Base-by-base conservation (phyloP, 345 rosid species). In the Geranium brycei region DNA sequence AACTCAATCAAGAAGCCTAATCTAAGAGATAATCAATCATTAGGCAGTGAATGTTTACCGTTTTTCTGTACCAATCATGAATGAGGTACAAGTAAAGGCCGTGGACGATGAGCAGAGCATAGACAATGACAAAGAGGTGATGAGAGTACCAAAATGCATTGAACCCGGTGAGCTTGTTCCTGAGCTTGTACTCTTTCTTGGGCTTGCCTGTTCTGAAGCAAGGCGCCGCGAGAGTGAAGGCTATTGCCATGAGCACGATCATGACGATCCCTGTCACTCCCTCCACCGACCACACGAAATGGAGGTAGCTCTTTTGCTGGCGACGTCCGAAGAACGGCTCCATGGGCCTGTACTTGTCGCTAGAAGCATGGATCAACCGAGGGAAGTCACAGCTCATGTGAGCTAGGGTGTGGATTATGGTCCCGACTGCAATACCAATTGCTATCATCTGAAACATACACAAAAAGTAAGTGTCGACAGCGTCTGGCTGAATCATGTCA, bases 91-190 rank as follows among this genome's bases (percentile, higher is more conserved):
- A 84, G 62, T 77, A 51, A 69, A 86, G 75, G 4, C 97, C 92
- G 61, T 91, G 97, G 64, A 87, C 87, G 57, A 87, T 60, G 69
- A 91, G 92, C 30, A 86, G 87, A 51, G 86, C 61, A 68, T 90
- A 90, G 71, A 90, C 97, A 30, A 87, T 81, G 16, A 90, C 80
- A 61, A 90, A 87, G 19, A 81, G 75, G 67, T 90, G 97, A 73
- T 90, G 95, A 5, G 95, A 84, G 69, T 90, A 90, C 97, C 97
- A 90, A 66, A 90, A 90, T 56, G 95, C 95, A 63, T 90, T 90
- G 70, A 91, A 91, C 28, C 97, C 97, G 0, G 97, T 86, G 47
- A 91, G 85, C 71, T 75, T 88, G 71, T 81, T 83, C 6, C 86
- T 75, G 28, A 79, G 81, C 1, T 76, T 86, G 19, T 95, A 95